These are phyloP conservation scores for Wilcoxina mikolae DNA, from an alignment of 495 filamentous ascomycete genomes.

Conservation along the genomic window DNA sequence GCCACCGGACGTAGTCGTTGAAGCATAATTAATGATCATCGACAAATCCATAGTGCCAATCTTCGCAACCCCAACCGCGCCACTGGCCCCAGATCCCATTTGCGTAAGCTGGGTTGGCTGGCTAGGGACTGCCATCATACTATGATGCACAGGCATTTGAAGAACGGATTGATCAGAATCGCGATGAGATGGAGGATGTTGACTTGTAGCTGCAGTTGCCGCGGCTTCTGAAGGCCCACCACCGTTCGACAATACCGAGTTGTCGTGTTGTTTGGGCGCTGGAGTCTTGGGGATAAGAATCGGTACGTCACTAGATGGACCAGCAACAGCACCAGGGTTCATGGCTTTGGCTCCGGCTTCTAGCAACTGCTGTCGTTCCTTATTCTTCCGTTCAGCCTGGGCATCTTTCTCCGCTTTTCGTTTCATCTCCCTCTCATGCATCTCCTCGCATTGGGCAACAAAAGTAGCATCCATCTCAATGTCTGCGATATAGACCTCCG, in stretches of 20 bases:
- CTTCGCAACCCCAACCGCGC: constrained; percentile 13
- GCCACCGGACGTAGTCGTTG: constrained; percentile 20
- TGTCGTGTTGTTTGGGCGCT: neutral
- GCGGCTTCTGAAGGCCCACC: neutral
- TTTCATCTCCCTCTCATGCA: constrained; percentile 61
- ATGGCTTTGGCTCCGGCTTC: neutral
- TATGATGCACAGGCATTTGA: neutral
- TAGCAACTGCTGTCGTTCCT: constrained; percentile 4
- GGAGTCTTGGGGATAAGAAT: neutral
- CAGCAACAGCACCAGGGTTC: neutral
- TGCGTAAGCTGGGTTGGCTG: constrained; percentile 17
- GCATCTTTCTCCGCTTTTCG: constrained; percentile 46
- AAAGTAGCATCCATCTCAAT: constrained; percentile 47
- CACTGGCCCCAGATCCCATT: constrained; percentile 18
- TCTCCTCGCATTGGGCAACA: constrained; percentile 52
- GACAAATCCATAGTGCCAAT: constrained; percentile 5
- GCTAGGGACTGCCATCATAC: neutral
- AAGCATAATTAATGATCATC: constrained; percentile 19
- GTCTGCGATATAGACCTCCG: constrained; percentile 70
- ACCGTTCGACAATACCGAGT: neutral
- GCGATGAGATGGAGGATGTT: neutral
- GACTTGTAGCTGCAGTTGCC: neutral
- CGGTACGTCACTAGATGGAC: neutral
- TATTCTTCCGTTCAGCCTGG: constrained; percentile 30
- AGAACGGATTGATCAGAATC: neutral